Evolutionary conservation across 2,329 filamentous ascomycete species (phyloP), one percentile per base, ranked within the genome.

Genomic region (Ilyonectria robusta): DNA sequence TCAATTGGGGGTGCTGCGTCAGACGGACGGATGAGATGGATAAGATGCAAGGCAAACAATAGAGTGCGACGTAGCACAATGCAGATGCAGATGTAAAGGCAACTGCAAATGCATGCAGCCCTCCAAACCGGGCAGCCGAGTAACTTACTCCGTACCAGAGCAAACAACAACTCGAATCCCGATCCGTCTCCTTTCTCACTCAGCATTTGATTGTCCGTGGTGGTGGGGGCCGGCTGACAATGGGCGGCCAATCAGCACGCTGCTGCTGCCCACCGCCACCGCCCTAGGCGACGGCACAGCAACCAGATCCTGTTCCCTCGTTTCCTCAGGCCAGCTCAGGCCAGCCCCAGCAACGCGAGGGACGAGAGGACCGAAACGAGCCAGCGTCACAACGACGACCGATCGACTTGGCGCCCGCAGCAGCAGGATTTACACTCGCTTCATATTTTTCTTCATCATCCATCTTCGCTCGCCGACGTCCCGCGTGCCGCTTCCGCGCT

Each of bases 261-360:
- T 7, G 26, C n/a, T 26, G 33, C 50, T 61, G 63, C 63, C 63
- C 53, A 53, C 63, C 58, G 63, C 63, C 53, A 61, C 58, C 62
- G 68, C 72, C 67, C 71, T 31, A 53, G 50, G n/a, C 72, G 55
- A 73, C 61, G 65, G 70, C 72, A 70, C 72, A 66, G 72, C 72
- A 74, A 74, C 72, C 62, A 73, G 71, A 70, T 64, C 65, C 68
- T 65, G 46, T 58, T 68, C 51, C 66, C 60, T 67, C 70, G 71
- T 66, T 61, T 66, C 60, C 48, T 67, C 65, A 51, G 11, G 29
- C 67, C 59, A 61, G 31, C 53, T 31, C 21, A 40, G 40, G 37
- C 44, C 44, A 56, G 23, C 42, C 31, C 47, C 29, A 42, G 23
- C 10, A 23, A 42, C 31, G 50, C 47, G 55, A 59, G 57, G 40